Base-by-base conservation (phyloP, 2,329 filamentous ascomycete genomes). In the Lasiodiplodia citricola region DNA sequence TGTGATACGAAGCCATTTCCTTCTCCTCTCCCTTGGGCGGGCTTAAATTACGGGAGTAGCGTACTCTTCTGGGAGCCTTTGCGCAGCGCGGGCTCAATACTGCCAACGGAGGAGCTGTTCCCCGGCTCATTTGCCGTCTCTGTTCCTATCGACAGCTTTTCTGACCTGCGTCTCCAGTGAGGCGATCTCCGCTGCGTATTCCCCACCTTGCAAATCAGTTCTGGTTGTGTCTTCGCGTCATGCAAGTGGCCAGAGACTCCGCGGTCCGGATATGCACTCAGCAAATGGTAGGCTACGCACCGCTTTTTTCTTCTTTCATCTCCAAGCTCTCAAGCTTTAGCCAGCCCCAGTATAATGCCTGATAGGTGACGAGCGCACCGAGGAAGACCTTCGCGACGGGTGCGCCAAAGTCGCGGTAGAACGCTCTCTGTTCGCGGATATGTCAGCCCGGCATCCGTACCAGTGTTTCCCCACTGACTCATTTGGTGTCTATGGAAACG, bases 261-360 rank as follows among this genome's bases (percentile, higher is more conserved):
- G n/a, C 21, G 21, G 25, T 8, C 28, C 18, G 18, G 23, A 14
- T 18, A 51, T 18, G 54, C 65, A 25, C 14, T 47, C 44, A 21
- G 18, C 44, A 21, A n/a, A 47, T 21, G 16, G n/a, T 31, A 18
- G 14, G 35, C 38, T 38, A 71, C 72, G 18, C 44, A 90, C 89
- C 85, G 72, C 86, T 80, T 73, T 87, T 87, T 55, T 88, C 83
- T 23, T 82, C 81, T 75, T 86, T 88, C 68, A 87, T 83, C 81
- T 96, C 92, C 66, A 92, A 85, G 41, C 87, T 86, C 79, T 94
- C 92, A 63, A 95, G 83, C 79, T 90, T 92, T 47, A 87, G 77
- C 92, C 92, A 96, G 16, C 81, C 82, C 83, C 88, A 93, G 80
- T 94, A 95, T 16, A 86, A 80, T n/a, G 92, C 74, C 80, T 96